Percentiles rank a stretch among this genome's conserved stretches.
These are phyloP conservation scores for Suhomyces yuchorum DNA, from an alignment of 1,139 yeast species.

Conservation along the genomic window DNA sequence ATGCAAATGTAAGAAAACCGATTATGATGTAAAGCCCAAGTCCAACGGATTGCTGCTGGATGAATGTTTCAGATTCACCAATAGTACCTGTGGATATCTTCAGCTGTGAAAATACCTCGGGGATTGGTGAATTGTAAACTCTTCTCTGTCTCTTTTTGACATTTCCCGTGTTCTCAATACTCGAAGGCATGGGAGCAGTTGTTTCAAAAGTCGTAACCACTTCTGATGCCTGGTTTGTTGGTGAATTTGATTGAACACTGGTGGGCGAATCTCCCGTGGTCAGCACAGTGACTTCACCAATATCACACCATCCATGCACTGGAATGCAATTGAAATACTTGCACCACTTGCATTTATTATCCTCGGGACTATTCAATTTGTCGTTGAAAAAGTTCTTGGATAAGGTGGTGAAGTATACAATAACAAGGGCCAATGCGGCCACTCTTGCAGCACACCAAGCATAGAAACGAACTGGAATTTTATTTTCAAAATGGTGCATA, in stretches of 20 bases:
- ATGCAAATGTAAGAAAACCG: conserved; percentile 21
- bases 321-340: conserved; percentile 73
- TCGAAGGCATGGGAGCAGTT: conserved; percentile 13
- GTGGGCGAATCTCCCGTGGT: conserved; percentile 11
- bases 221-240: not conserved
- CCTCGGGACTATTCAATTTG: conserved; percentile 17
- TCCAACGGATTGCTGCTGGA: conserved; percentile 18
- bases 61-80: conserved; percentile 3
- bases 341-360: conserved; percentile 61
- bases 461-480: conserved; percentile 37
- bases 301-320: conserved; percentile 72
- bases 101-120: not conserved
- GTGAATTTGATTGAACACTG: conserved; percentile 8
- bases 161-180: conserved; percentile 13
- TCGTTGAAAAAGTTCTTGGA: conserved; percentile 46
- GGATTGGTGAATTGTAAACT: not conserved
- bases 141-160: conserved; percentile 4
- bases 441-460: conserved; percentile 56
- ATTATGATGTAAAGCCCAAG: conserved; percentile 20
- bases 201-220: conserved; percentile 8
- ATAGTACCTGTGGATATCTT: not conserved
- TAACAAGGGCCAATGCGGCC: conserved; percentile 46
- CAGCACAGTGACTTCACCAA: conserved; percentile 48
- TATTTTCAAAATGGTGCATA: conserved; percentile 35
- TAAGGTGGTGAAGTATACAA: conserved; percentile 55